A percentile compares a stretch with the other conserved stretches of the same genome.
phyloP scores from a whole-genome alignment of 345 rosid species.

The Pelargonium nanum region DNA sequence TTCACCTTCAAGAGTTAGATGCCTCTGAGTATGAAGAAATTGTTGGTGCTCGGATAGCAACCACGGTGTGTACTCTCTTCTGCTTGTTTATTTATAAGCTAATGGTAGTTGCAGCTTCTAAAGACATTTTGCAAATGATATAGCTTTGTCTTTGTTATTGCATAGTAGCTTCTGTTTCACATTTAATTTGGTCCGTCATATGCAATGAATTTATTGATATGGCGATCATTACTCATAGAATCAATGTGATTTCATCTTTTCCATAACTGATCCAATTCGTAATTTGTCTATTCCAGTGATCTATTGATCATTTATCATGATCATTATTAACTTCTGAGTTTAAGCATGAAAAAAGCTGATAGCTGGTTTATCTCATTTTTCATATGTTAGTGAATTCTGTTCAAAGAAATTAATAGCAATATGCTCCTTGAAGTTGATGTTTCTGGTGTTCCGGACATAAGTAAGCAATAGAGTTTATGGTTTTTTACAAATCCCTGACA shows the following conservation, averaged over 20 bases:
- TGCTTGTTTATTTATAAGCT: neutral
- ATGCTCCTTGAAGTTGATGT: neutral
- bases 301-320: neutral
- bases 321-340: neutral
- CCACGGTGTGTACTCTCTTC: neutral
- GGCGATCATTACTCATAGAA: too few species aligned
- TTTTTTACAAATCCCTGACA: neutral
- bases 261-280: neutral
- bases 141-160: too few species aligned
- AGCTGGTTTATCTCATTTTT: neutral
- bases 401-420: neutral
- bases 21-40: conserved; percentile 60
- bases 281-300: neutral
- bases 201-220: neutral
- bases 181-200: neutral
- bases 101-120: neutral
- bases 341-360: neutral
- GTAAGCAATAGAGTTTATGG: neutral
- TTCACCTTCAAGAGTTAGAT: conserved; percentile 41
- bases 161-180: neutral
- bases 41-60: conserved; percentile 12
- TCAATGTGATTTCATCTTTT: too few species aligned
- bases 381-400: neutral
- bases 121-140: neutral
- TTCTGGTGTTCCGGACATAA: too few species aligned